A percentile compares a stretch with the other conserved stretches of the same genome.
Conservation (phyloP, 208 protist genomes). For the Lotmaria passim region DNA sequence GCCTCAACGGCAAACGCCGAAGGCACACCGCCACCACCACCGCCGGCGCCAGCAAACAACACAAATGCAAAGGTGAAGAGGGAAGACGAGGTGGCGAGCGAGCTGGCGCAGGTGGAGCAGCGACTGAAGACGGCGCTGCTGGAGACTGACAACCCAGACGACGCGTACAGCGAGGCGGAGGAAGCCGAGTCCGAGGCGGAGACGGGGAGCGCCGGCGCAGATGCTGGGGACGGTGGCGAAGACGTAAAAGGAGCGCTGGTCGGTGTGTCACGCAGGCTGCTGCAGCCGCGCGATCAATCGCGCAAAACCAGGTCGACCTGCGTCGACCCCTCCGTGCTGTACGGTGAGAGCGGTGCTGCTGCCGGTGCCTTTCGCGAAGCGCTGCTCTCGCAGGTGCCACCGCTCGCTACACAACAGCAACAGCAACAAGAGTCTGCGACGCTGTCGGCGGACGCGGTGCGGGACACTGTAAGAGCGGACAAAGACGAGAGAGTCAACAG, state of each 20-base stretch:
- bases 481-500: not conserved
- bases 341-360: constrained; percentile 4
- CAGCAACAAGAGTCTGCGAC: not conserved
- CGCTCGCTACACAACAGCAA: not conserved
- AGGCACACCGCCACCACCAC: too few relatives aligned
- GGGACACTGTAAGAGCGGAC: not conserved
- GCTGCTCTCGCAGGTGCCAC: constrained; percentile 43
- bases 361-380: constrained; percentile 42
- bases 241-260: not conserved
- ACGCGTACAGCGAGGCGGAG: constrained; percentile 23
- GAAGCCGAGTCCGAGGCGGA: not conserved
- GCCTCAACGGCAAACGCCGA: too few relatives aligned
- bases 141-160: constrained; percentile 5
- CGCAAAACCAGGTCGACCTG: not conserved
- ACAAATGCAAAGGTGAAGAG: not conserved
- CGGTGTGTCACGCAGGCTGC: not conserved
- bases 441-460: not conserved
- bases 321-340: constrained; percentile 1
- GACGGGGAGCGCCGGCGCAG: too few relatives aligned
- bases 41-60: not conserved
- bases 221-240: not conserved
- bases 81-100: not conserved
- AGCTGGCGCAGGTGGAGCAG: not conserved
- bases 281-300: not conserved
- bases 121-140: constrained; percentile 10